Evolutionary conservation across 179 eudicot genomes (phyloP).

Genomic region (Beta lomatogona): DNA sequence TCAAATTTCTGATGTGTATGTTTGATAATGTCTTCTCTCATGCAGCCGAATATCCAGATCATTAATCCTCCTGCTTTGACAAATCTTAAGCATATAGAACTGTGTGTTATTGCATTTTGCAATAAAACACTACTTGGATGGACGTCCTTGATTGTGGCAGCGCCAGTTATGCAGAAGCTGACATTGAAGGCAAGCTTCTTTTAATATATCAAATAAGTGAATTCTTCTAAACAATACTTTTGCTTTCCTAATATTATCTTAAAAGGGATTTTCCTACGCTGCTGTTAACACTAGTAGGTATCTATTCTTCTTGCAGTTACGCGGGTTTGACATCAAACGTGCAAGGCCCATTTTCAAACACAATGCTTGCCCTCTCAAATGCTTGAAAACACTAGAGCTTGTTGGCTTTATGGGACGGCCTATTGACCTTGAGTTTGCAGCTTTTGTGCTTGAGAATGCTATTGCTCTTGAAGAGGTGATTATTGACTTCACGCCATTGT

Average conservation of each 20-base stretch:
- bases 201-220: neutral
- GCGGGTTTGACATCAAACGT: neutral
- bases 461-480: slow-evolving; percentile 19
- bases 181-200: slow-evolving; percentile 21
- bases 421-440: slow-evolving; percentile 15
- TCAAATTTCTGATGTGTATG: neutral
- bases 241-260: neutral
- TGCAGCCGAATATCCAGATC: slow-evolving; percentile 1
- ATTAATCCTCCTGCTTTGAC: slow-evolving; percentile 7
- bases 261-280: neutral
- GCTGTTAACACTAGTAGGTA: neutral
- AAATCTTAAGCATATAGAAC: slow-evolving; percentile 21
- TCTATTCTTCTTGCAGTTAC: slow-evolving; percentile 1
- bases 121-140: neutral
- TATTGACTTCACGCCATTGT: neutral
- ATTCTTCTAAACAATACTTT: neutral
- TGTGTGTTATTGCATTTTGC: neutral
- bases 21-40: neutral
- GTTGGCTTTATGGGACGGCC: slow-evolving; percentile 2
- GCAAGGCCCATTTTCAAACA: neutral
- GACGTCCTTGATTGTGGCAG: slow-evolving; percentile 19
- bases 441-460: slow-evolving; percentile 21
- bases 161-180: slow-evolving; percentile 13
- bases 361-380: neutral
- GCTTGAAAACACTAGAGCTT: slow-evolving; percentile 16